These are phyloP conservation scores for Trichoderma pleuroti DNA, from an alignment of 2,329 filamentous ascomycete genomes.

Conservation along the genomic window DNA sequence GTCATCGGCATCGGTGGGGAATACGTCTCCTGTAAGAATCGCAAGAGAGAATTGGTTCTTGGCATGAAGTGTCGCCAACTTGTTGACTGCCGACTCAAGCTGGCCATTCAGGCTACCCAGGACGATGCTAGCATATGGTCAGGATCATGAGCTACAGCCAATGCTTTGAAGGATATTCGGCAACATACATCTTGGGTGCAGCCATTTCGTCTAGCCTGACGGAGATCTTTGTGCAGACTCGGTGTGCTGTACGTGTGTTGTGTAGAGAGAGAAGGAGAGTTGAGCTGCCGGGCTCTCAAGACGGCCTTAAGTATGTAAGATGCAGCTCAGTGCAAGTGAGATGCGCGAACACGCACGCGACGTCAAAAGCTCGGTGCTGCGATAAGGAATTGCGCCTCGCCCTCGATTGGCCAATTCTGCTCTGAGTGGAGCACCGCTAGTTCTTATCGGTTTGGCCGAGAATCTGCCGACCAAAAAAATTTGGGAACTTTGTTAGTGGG, in stretches of 20 bases:
- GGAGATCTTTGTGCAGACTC: neutral
- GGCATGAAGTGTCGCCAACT: constrained; percentile 72
- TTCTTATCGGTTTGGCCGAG: constrained; percentile 38
- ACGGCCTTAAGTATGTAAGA: neutral
- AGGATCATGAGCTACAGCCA: neutral
- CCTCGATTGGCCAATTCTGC: constrained; percentile 31
- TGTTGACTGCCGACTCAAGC: constrained; percentile 71
- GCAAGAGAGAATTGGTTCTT: constrained; percentile 89
- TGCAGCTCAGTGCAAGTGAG: constrained; percentile 15
- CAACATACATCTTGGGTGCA: constrained; percentile 46
- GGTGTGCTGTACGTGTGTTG: neutral
- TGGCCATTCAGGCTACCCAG: constrained; percentile 80
- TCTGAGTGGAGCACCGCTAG: constrained; percentile 14
- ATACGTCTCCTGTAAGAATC: constrained; percentile 80
- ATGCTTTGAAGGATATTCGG: neutral
- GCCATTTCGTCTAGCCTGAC: constrained; percentile 36
- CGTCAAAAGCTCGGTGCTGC: constrained; percentile 2
- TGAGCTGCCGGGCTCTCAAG: neutral
- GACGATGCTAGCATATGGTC: constrained; percentile 59
- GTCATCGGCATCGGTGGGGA: constrained; percentile 57
- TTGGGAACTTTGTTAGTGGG: constrained; percentile 31
- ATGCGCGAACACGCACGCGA: constrained; percentile 16
- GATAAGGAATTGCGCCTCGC: constrained; percentile 35
- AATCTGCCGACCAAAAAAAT: constrained; percentile 35
- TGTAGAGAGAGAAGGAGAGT: neutral